Conservation (phyloP, 768 basidiomycete species). For the Suillus cothurnatus region DNA sequence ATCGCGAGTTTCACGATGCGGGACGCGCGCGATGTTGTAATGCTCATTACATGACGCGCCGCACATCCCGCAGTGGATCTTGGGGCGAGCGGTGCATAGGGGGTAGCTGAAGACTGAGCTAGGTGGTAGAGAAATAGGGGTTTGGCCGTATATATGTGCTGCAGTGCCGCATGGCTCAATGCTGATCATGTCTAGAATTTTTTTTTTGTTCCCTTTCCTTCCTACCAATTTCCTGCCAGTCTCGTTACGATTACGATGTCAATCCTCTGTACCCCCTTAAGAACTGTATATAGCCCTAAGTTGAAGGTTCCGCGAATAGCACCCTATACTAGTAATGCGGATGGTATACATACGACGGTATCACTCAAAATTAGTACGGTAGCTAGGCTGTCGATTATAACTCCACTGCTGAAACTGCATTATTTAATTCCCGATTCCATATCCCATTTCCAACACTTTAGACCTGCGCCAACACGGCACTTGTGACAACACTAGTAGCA, state of each 20-base stretch:
- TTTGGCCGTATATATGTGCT: background rate
- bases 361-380: background rate
- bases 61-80: slow-evolving; percentile 67
- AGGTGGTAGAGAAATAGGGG: slow-evolving; percentile 15
- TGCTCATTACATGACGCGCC: slow-evolving; percentile 68
- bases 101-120: slow-evolving; percentile 45
- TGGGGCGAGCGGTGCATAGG: slow-evolving; percentile 58
- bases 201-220: background rate
- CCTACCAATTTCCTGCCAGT: background rate
- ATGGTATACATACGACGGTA: background rate
- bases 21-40: slow-evolving; percentile 78
- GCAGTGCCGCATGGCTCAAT: background rate
- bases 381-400: background rate
- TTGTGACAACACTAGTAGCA: background rate
- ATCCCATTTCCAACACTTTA: background rate
- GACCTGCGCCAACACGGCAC: background rate
- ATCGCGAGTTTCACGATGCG: slow-evolving; percentile 39
- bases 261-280: background rate
- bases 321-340: background rate
- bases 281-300: too few species aligned
- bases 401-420: background rate
- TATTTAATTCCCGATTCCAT: background rate
- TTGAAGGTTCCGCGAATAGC: background rate
- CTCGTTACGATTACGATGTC: background rate
- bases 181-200: background rate